Evolutionary conservation across 345 rosid genomes (phyloP).

Genomic region (Gossypium herbaceum): DNA sequence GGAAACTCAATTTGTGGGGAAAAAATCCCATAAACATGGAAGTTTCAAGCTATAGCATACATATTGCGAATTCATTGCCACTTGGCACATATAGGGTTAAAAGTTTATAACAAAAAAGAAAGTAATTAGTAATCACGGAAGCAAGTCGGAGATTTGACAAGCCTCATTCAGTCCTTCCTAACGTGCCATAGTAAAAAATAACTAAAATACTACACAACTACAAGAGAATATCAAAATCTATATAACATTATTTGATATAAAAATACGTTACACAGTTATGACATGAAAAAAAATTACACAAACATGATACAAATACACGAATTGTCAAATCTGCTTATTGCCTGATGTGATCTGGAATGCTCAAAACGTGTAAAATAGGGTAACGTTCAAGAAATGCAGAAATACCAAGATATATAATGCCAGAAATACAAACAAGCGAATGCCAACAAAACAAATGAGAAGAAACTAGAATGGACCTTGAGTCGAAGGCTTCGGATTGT

Average conservation of each 20-base stretch:
- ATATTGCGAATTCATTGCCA: not conserved
- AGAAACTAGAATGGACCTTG: slow-evolving; percentile 42
- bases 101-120: not conserved
- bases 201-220: too few species aligned
- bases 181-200: not conserved
- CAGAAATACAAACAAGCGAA: not conserved
- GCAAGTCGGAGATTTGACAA: not conserved
- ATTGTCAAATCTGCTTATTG: not conserved
- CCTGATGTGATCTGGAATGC: not conserved
- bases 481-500: slow-evolving; percentile 74
- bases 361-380: not conserved
- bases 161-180: not conserved
- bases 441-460: not conserved
- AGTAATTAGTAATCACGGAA: not conserved
- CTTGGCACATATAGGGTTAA: not conserved
- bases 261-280: too few species aligned
- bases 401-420: not conserved
- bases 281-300: too few species aligned
- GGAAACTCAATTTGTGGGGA: not conserved
- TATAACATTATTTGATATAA: too few species aligned
- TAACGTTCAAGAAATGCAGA: not conserved
- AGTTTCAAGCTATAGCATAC: not conserved
- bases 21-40: not conserved
- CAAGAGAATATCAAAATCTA: too few species aligned
- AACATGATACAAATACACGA: too few species aligned